A percentile compares a stretch with the other conserved stretches of the same genome.
Evolutionary conservation across 1,139 yeast genomes (phyloP).

Genomic region (Kodamaea suecica): DNA sequence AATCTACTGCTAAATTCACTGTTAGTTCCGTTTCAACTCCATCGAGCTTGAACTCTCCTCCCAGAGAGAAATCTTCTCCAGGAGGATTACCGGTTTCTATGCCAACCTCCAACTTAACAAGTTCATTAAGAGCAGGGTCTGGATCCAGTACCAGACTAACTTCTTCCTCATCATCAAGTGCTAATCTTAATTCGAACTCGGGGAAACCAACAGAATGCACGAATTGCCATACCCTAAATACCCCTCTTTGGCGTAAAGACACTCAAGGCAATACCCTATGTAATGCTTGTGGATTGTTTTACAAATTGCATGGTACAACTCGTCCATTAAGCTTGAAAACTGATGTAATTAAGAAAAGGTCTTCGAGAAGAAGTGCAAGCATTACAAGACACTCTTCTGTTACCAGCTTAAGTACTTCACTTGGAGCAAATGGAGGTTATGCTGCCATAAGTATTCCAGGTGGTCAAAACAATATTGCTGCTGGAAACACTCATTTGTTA

Average conservation of each 20-base stretch:
- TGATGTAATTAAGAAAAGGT: conserved; percentile 69
- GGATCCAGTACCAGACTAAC: neutral
- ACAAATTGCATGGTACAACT: conserved; percentile 71
- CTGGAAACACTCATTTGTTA: neutral
- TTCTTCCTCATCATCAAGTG: no score
- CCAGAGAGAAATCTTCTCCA: conserved; percentile 6
- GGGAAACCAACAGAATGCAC: conserved; percentile 60
- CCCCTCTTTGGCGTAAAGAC: conserved; percentile 87
- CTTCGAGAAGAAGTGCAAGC: conserved; percentile 31
- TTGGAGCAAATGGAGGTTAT: conserved; percentile 2
- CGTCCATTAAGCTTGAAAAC: conserved; percentile 77
- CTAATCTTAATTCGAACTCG: conserved; percentile 4
- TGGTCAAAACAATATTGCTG: neutral
- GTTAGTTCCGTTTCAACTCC: conserved; percentile 5
- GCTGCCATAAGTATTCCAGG: conserved; percentile 1
- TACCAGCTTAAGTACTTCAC: conserved; percentile 4
- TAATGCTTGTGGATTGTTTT: conserved; percentile 85
- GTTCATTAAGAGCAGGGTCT: conserved; percentile 19
- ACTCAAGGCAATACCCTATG: conserved; percentile 79
- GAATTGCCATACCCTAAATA: conserved; percentile 79
- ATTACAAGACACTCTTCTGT: conserved; percentile 9
- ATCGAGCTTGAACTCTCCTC: conserved; percentile 7
- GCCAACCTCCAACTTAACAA: conserved; percentile 34
- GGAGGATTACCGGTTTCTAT: conserved; percentile 4
- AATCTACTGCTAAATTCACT: conserved; percentile 4